phyloP scores from a whole-genome alignment of 805 yeast species.

The Candida xiaguanensis region DNA sequence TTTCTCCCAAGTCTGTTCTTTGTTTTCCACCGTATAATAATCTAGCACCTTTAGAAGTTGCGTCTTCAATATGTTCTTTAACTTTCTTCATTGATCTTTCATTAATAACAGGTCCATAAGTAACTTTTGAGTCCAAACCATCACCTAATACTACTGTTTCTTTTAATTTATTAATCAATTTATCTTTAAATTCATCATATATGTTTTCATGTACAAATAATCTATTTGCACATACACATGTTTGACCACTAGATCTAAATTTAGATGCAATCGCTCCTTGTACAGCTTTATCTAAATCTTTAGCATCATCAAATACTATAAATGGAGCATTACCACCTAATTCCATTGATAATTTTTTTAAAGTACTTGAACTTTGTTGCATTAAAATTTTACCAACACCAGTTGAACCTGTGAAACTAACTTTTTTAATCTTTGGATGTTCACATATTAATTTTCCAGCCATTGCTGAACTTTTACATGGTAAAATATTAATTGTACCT shows the following conservation, averaged over 20 bases:
- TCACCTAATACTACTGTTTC: constrained; percentile 52
- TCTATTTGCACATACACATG: constrained; percentile 63
- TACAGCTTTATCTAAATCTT: constrained; percentile 51
- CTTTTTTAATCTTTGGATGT: constrained; percentile 45
- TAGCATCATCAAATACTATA: constrained; percentile 56
- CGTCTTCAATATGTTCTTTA: constrained; percentile 59
- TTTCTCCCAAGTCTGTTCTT: constrained; percentile 53
- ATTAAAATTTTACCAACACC: constrained; percentile 57
- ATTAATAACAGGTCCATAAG: constrained; percentile 78
- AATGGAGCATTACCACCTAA: constrained; percentile 69
- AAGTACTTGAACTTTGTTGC: constrained; percentile 52
- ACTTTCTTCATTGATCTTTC: constrained; percentile 61
- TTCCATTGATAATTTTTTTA: constrained; percentile 61
- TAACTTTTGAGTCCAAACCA: constrained; percentile 53
- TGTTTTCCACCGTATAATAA: constrained; percentile 58
- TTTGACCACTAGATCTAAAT: constrained; percentile 61
- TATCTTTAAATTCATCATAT: constrained; percentile 44
- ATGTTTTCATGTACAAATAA: constrained; percentile 51
- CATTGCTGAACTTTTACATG: constrained; percentile 42
- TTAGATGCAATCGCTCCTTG: constrained; percentile 50
- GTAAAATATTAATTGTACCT: constrained; percentile 65
- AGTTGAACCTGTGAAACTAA: constrained; percentile 66
- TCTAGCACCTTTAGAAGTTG: constrained; percentile 61
- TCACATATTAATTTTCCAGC: constrained; percentile 54
- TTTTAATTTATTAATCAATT: constrained; percentile 35